Evolutionary conservation across 2,329 filamentous ascomycete genomes (phyloP).

Genomic region (Exophiala bonariae): DNA sequence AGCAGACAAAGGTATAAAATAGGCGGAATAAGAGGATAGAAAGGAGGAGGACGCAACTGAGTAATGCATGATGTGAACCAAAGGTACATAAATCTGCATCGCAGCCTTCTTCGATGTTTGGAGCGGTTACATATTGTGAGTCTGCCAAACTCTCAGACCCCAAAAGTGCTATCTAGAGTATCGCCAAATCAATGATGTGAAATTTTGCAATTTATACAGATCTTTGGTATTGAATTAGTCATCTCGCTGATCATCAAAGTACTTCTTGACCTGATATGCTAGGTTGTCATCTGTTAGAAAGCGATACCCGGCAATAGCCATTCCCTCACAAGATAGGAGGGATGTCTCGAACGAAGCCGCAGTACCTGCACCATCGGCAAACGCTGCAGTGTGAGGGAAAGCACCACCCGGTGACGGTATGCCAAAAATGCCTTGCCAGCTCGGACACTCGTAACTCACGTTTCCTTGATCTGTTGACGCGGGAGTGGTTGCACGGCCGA

Average conservation of each 20-base stretch:
- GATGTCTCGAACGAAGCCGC: constrained; percentile 34
- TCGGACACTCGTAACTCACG: constrained; percentile 48
- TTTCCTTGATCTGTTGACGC: constrained; percentile 48
- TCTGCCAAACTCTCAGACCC: too few species aligned
- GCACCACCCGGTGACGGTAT: constrained; percentile 41
- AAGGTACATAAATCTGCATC: too few species aligned
- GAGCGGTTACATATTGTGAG: too few species aligned
- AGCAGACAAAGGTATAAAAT: too few species aligned
- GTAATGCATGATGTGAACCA: too few species aligned
- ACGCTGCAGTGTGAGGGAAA: constrained; percentile 42
- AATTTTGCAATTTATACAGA: too few species aligned
- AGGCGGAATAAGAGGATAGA: too few species aligned
- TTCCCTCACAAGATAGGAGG: constrained; percentile 1
- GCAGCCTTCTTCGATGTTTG: too few species aligned
- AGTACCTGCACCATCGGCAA: constrained; percentile 46
- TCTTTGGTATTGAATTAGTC: too few species aligned
- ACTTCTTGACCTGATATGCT: background rate
- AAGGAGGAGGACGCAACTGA: too few species aligned
- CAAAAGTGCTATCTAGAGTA: too few species aligned
- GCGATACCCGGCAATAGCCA: constrained; percentile 5
- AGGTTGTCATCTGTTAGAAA: background rate
- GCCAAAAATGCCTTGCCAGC: constrained; percentile 50
- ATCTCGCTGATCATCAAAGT: background rate
- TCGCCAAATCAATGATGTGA: too few species aligned
- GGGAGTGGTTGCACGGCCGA: constrained; percentile 39